phyloP scores from a whole-genome alignment of 495 filamentous ascomycete species.

The Letharia columbiana region DNA sequence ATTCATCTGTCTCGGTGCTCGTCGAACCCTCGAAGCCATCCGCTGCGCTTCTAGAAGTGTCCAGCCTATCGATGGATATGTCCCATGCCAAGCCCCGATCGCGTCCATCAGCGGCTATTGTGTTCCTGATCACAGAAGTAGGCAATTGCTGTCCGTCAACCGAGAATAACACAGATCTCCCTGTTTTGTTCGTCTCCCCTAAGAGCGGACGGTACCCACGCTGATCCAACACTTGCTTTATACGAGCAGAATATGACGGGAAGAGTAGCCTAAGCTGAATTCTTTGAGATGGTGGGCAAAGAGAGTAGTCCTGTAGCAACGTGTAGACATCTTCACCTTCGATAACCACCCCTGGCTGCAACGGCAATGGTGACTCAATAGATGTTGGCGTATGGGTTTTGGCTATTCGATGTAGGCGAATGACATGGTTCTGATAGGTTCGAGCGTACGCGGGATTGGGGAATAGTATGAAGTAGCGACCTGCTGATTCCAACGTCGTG shows the following conservation, averaged over 20 bases:
- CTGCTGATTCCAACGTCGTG: conserved; percentile 42
- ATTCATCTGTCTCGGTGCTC: neutral
- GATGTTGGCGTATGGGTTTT: conserved; percentile 90
- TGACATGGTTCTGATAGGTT: conserved; percentile 44
- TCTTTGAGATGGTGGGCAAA: conserved; percentile 38
- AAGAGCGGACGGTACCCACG: conserved; percentile 25
- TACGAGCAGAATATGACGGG: conserved; percentile 15
- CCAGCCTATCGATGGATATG: conserved; percentile 21
- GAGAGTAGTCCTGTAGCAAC: conserved; percentile 41
- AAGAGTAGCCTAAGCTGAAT: conserved; percentile 24
- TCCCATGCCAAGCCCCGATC: conserved; percentile 31
- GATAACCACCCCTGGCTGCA: conserved; percentile 40
- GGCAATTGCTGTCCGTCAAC: conserved; percentile 33
- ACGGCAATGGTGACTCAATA: conserved; percentile 87
- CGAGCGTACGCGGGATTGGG: conserved; percentile 42
- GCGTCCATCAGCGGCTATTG: conserved; percentile 37
- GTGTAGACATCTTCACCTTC: conserved; percentile 40
- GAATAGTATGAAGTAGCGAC: conserved; percentile 57
- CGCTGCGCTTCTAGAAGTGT: neutral
- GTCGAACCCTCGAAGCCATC: conserved; percentile 1
- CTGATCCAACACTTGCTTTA: conserved; percentile 24
- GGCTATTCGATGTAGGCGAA: conserved; percentile 42
- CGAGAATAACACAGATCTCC: conserved; percentile 34
- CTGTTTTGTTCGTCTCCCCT: conserved; percentile 10
- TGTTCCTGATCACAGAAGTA: conserved; percentile 28